Evolutionary conservation across 148 eudicot genomes (phyloP).

Genomic region (Spergularia marina): DNA sequence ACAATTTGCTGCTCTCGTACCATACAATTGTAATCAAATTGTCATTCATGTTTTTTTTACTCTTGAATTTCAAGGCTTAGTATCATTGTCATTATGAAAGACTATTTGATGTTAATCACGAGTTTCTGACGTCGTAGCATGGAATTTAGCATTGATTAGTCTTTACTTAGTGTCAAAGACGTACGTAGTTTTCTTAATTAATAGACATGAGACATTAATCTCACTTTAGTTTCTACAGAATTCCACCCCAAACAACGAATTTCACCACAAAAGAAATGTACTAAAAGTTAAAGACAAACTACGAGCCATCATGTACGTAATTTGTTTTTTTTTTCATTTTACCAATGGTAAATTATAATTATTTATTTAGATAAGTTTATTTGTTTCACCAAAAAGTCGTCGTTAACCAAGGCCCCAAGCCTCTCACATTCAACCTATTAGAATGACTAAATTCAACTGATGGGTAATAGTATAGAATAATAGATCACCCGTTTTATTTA

Average conservation of each 20-base stretch:
- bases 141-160: slow-evolving; percentile 12
- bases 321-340: neutral
- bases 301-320: neutral
- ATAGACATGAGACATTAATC: slow-evolving; percentile 4
- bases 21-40: slow-evolving; percentile 10
- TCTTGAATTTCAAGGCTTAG: slow-evolving; percentile 4
- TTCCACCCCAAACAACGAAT: neutral
- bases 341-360: neutral
- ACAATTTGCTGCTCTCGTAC: slow-evolving; percentile 1
- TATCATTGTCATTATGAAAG: slow-evolving; percentile 11
- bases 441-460: too few relatives aligned
- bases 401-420: too few relatives aligned
- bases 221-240: neutral
- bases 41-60: slow-evolving; percentile 10
- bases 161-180: neutral
- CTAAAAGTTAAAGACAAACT: slow-evolving; percentile 11
- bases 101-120: slow-evolving; percentile 16
- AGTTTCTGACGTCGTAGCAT: slow-evolving; percentile 4
- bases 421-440: too few relatives aligned
- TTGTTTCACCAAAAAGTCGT: neutral
- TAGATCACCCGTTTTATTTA: too few relatives aligned
- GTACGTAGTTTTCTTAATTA: neutral
- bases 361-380: neutral
- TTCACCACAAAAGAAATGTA: slow-evolving; percentile 4
- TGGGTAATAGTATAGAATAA: too few relatives aligned